Evolutionary conservation across 2,329 filamentous ascomycete species (phyloP), one percentile per base, ranked within the genome.

Genomic region (Clarireedia paspali): DNA sequence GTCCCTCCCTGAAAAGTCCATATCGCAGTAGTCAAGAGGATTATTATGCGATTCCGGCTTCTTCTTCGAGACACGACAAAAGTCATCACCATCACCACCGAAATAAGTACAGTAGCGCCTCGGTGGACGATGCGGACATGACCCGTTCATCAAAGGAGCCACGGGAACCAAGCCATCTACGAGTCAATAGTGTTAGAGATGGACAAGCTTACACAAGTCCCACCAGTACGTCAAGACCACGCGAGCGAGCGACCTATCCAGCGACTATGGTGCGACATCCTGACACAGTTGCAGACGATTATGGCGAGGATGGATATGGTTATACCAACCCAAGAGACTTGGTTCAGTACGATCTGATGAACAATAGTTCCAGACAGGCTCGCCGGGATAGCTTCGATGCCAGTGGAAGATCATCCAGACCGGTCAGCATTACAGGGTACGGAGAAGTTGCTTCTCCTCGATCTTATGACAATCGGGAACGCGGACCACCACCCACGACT

Each of bases 291-390:
- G 69, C 73, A 7, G 70, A 78, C 46, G 77, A 80, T 60, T 82
- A 81, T 59, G 79, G 78, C 12, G 78, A 80, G 30, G 78, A 83
- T 47, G 81, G 78, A 7, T 85, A 81, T 63, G 80, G 83, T 62
- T 85, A 85, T 63, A 85, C 82, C 7, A 84, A 81, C 57, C 81
- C 81, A 14, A 77, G 79, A 59, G 82, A 85, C 53, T 67, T 86
- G 50, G 81, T 79, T 38, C 74, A 78, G 50, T 85, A 85, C 62
- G 83, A 85, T 65, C 70, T 85, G 27, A 78, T 81, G 56, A 75
- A 83, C 56, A 60, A 57, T 30, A 72, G 70, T 27, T 72, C 73
- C 4, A 67, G 72, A 34, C 69, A 69, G 20, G 68, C 70, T 44
- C 73, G 79, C 17, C 77, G 76, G 27, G 80, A 84, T 48, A 84